These are phyloP conservation scores for Aspergillus awamori DNA, from an alignment of 2,329 filamentous ascomycete species.

Conservation along the genomic window DNA sequence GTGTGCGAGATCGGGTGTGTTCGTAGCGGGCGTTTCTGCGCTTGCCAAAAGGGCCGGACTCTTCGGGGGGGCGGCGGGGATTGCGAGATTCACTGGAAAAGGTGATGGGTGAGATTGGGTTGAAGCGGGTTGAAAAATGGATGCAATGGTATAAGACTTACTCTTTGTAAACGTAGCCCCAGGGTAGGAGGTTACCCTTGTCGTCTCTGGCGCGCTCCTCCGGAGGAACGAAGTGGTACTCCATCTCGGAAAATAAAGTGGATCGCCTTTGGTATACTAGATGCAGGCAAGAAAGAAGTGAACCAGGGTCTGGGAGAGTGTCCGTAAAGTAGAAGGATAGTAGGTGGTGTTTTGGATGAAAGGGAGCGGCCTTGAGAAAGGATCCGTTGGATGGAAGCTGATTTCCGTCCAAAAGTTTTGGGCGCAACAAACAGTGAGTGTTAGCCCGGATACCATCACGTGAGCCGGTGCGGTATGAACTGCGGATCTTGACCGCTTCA, in stretches of 20 bases:
- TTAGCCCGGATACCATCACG: slow-evolving; percentile 29
- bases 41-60: slow-evolving; percentile 65
- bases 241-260: slow-evolving; percentile 47
- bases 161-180: slow-evolving; percentile 65
- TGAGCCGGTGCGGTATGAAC: slow-evolving; percentile 14
- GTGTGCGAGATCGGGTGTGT: slow-evolving; percentile 54
- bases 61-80: slow-evolving; percentile 58
- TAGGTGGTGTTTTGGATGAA: neutral
- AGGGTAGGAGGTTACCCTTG: slow-evolving; percentile 62
- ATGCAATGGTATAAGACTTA: slow-evolving; percentile 44
- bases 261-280: neutral
- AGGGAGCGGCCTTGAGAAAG: neutral
- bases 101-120: slow-evolving; percentile 28
- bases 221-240: slow-evolving; percentile 67
- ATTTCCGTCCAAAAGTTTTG: slow-evolving; percentile 26
- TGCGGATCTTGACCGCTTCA: neutral
- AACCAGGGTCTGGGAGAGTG: neutral
- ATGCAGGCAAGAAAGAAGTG: neutral
- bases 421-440: slow-evolving; percentile 27
- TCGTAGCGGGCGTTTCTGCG: slow-evolving; percentile 50
- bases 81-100: slow-evolving; percentile 49
- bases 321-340: neutral
- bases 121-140: neutral
- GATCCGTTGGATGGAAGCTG: slow-evolving; percentile 2
- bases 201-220: slow-evolving; percentile 64